Base-by-base conservation (phyloP, 2,329 filamentous ascomycete species). In the Elsinoe fawcettii region DNA sequence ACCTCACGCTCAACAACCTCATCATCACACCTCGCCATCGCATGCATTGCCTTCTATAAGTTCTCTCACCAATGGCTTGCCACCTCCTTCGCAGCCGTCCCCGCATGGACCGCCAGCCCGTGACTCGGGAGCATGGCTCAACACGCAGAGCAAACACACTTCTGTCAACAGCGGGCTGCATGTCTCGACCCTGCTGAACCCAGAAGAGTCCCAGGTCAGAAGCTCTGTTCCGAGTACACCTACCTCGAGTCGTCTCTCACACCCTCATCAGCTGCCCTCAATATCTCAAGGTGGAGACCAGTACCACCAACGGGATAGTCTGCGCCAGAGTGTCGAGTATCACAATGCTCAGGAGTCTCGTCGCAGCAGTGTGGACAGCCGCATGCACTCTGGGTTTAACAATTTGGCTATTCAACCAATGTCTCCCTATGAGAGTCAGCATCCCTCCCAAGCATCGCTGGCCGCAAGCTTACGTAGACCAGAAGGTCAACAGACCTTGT, bases 321-420 rank as follows among this genome's bases (percentile, higher is more conserved):
- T 63, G 37, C 65, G 67, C 14, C 65, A 66, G 46, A 67, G 65
- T 43, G 60, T 63, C 46, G 80, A 83, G 51, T 74, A 75, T 5
- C 67, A 71, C 30, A 72, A 75, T 1, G 74, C 79, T 20, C 69
- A 76, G 34, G 78, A 84, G 51, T 83, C 84, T 49, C 80, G 86
- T 58, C 81, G 88, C 55, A 88, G 89, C 71, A 91, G 87, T 64
- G 85, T 91, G 3, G 87, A 91, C 70, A 90, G 87, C 70, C 81
- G 87, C 61, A 85, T 91, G 68, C 88, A 88, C 65, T 82, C 84
- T 62, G 80, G 80, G 44, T 84, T 91, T 69, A 80, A 78, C 58
- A 84, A 88, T 46, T 79, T 91, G 71, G 79, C 83, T 63, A 77
- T 91, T 51, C 82, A 83, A 54, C 80, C 79, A 46, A 78, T 77